Evolutionary conservation across 768 basidiomycete species (phyloP), one percentile per base, ranked within the genome.

Genomic region (Macrocybe gigantea): DNA sequence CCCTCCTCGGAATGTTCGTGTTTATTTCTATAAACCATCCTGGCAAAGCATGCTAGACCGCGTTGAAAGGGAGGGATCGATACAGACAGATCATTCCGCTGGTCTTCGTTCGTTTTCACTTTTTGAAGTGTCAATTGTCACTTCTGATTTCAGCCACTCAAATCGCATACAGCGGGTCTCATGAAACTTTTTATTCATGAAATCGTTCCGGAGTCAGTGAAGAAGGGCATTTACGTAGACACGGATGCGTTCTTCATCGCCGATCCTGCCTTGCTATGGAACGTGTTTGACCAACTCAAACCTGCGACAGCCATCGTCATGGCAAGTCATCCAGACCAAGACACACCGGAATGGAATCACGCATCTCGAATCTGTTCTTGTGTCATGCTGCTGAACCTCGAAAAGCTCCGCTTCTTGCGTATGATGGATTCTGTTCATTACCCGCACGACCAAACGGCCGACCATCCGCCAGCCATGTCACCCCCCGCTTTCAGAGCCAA

Each of bases 161-260:
- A 30, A 38, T 8, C 35, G 37, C 9, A 31, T 46, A 9, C 42
- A 77, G 75, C 71, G 44, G 75, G 75, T 1, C 66, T 77, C 37
- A 74, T 77, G 72, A 77, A 78, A 54, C 62, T 78, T 13, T 76
- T 78, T 58, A 64, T 77, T 38, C 75, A 77, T 51, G 75, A 78
- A 56, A 67, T 77, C 10, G 56, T 77, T 40, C 75, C 75, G 5
- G 50, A 63, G 5, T 56, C 60, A 30, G 68, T 77, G 41, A 62
- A 64, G 48, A 72, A 66, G 55, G 67, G 67, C n/a, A 75, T 77
- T 48, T 78, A 66, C 54, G 56, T 78, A 45, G 77, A 78, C 59
- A 76, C 75, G 6, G 77, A 78, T 55, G 73, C 77, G 1, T 62
- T 77, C 47, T 73, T 77, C 59, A 67, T 77, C 41, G 58, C 68